Percentiles rank a stretch among this genome's conserved stretches.
Conservation (phyloP, 768 basidiomycete genomes). For the Melanogaster broomeanus region DNA sequence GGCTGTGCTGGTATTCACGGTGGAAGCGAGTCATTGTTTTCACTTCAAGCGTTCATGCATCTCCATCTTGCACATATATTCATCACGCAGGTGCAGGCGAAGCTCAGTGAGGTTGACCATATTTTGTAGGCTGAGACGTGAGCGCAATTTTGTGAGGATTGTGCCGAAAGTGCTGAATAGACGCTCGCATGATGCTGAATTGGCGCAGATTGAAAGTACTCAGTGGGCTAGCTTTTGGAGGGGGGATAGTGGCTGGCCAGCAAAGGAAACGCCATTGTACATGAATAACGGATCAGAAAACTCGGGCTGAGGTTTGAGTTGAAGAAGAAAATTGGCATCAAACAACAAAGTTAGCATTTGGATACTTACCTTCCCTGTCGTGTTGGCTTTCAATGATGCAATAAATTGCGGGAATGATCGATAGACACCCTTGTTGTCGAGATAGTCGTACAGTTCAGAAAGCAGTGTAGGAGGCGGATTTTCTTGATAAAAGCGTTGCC, state of each 20-base stretch:
- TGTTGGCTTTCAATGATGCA: too few relatives aligned
- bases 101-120: slow-evolving; percentile 27
- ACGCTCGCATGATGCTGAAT: slow-evolving; percentile 33
- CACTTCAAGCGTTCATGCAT: slow-evolving; percentile 6
- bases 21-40: neutral
- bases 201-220: slow-evolving; percentile 26
- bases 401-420: too few relatives aligned
- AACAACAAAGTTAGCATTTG: too few relatives aligned
- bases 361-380: too few relatives aligned
- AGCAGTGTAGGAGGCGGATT: too few relatives aligned
- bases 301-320: too few relatives aligned
- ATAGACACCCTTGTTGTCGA: too few relatives aligned
- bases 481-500: too few relatives aligned
- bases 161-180: slow-evolving; percentile 34
- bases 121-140: slow-evolving; percentile 18
- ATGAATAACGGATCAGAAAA: too few relatives aligned
- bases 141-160: slow-evolving; percentile 29
- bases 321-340: too few relatives aligned
- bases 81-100: slow-evolving; percentile 31
- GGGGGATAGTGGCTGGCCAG: neutral
- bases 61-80: slow-evolving; percentile 11
- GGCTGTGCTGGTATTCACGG: neutral
- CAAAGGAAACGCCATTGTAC: too few relatives aligned
- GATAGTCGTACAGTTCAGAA: too few relatives aligned
- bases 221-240: slow-evolving; percentile 15